phyloP scores from a whole-genome alignment of 179 eudicot species.

The Heliamphora pulchella region DNA sequence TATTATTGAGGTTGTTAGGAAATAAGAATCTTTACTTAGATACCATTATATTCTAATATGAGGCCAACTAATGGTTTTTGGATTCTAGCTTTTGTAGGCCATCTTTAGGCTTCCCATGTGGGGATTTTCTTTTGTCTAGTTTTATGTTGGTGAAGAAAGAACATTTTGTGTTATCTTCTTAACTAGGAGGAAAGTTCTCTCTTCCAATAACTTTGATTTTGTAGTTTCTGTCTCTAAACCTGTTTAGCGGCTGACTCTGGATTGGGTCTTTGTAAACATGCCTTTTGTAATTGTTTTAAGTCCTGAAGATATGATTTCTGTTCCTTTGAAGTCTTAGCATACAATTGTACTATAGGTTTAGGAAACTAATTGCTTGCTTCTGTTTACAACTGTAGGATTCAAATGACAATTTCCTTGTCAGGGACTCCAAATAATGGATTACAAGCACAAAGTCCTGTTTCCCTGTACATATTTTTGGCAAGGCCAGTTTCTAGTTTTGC shows the following conservation, averaged over 20 bases:
- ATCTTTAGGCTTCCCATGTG: background rate
- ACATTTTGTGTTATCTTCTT: background rate
- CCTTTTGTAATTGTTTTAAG: background rate
- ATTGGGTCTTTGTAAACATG: background rate
- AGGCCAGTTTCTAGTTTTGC: constrained; percentile 39
- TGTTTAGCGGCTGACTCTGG: background rate
- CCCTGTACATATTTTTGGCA: constrained; percentile 65
- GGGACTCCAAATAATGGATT: constrained; percentile 38
- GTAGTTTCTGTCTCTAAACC: background rate
- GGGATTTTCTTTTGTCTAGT: background rate
- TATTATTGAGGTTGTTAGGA: background rate
- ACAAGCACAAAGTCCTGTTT: constrained; percentile 47
- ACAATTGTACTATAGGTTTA: background rate
- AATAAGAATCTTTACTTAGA: background rate
- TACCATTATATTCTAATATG: background rate
- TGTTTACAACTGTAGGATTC: constrained; percentile 42
- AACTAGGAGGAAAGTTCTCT: background rate
- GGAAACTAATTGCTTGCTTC: constrained; percentile 14
- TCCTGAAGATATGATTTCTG: background rate
- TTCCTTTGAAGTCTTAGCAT: background rate
- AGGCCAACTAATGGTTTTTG: too few relatives aligned
- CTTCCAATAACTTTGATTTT: background rate
- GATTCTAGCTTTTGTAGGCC: background rate
- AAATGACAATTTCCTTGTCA: constrained; percentile 57
- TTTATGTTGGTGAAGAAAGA: background rate